Evolutionary conservation across 768 basidiomycete species (phyloP).

Genomic region (Auricularia auricula-judae): DNA sequence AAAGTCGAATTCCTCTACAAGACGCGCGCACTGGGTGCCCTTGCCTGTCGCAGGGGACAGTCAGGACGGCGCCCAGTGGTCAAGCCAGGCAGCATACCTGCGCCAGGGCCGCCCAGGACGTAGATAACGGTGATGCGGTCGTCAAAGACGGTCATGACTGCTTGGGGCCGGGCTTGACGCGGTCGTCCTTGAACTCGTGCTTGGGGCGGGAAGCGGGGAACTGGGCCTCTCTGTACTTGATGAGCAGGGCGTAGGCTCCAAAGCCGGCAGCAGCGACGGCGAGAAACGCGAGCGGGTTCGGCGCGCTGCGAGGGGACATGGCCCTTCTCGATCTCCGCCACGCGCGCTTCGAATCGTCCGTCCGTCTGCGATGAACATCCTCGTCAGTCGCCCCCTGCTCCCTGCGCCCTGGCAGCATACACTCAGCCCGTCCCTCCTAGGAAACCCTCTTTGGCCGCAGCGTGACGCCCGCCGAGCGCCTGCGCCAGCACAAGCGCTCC

Average conservation of each 20-base stretch:
- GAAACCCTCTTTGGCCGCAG: conserved; percentile 93
- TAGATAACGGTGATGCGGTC: conserved; percentile 72
- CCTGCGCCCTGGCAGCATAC: not conserved
- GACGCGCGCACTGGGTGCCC: conserved; percentile 83
- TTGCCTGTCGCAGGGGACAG: conserved; percentile 49
- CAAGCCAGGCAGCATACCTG: conserved; percentile 41
- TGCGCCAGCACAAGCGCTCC: conserved; percentile 92
- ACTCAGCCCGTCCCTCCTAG: conserved; percentile 26
- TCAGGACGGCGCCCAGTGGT: not conserved
- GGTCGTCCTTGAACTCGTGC: conserved; percentile 38
- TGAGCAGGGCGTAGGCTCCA: conserved; percentile 42
- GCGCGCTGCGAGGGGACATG: too few species aligned
- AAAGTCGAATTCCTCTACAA: conserved; percentile 80
- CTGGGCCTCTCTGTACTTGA: conserved; percentile 44
- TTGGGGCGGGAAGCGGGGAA: conserved; percentile 57
- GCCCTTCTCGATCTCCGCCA: not conserved
- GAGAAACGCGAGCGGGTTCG: conserved; percentile 27
- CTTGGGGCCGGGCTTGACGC: not conserved
- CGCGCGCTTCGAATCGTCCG: not conserved
- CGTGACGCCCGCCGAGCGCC: conserved; percentile 89
- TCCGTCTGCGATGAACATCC: not conserved
- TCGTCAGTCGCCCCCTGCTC: not conserved
- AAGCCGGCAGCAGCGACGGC: conserved; percentile 47
- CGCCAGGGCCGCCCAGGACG: conserved; percentile 94
- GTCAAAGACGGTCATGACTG: conserved; percentile 42